These are phyloP conservation scores for Scleroderma citrinum DNA, from an alignment of 768 basidiomycete species.

Conservation along the genomic window DNA sequence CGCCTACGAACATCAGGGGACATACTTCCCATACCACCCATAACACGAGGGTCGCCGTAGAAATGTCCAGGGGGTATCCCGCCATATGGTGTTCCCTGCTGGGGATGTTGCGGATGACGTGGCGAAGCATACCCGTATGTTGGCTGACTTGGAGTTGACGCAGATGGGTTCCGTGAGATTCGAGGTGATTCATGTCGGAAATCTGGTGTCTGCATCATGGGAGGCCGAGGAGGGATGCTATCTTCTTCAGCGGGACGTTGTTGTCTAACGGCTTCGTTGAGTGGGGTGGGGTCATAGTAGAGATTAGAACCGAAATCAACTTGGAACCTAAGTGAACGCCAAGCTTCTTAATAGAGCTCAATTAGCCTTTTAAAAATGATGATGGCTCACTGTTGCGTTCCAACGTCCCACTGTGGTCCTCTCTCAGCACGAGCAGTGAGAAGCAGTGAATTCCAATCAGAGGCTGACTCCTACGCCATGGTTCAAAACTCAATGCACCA, in stretches of 20 bases:
- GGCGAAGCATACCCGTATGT: conserved; percentile 26
- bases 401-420: conserved; percentile 85
- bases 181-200: conserved; percentile 30
- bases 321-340: conserved; percentile 49
- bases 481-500: not conserved
- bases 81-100: conserved; percentile 22
- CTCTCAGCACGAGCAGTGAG: conserved; percentile 73
- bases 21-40: conserved; percentile 32
- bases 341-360: not conserved
- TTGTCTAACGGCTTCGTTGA: conserved; percentile 46
- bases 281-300: conserved; percentile 64
- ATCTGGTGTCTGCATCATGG: conserved; percentile 29
- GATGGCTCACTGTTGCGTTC: conserved; percentile 70
- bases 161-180: conserved; percentile 26
- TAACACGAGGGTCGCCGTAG: conserved; percentile 29
- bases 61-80: conserved; percentile 38
- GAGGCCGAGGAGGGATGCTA: conserved; percentile 15
- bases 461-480: conserved; percentile 60
- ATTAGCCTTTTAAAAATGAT: not conserved
- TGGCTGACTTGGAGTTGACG: conserved; percentile 19
- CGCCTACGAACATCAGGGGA: conserved; percentile 31
- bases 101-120: conserved; percentile 26
- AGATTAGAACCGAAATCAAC: conserved; percentile 68
- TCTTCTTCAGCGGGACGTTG: conserved; percentile 28
- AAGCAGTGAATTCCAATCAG: conserved; percentile 81